Evolutionary conservation across 2,329 filamentous ascomycete genomes (phyloP), one percentile per base, ranked within the genome.

Genomic region (Colletotrichum sp.): DNA sequence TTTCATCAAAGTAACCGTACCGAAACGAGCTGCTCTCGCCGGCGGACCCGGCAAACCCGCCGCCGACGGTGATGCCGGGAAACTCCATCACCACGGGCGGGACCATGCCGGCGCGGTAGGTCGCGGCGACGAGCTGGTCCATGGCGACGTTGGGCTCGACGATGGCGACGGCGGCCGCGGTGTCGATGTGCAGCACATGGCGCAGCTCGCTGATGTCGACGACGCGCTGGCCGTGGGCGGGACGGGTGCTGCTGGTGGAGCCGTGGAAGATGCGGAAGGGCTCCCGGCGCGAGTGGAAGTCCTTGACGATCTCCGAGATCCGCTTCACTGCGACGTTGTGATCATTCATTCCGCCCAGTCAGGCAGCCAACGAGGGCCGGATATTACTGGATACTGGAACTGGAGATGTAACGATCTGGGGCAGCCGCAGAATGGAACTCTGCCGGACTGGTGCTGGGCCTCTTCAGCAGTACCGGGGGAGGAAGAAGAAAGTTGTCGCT

Each of bases 241-340:
- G 89, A 9, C 94, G 92, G 49, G 94, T 96, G 83, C 92, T 95
- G 85, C 95, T 95, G 30, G 94, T 95, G 0, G 93, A 92, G 77
- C 94, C 94, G 84, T 96, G 94, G 79, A 92, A 94, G 81, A 96
- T 93, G n/a, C 94, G 90, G 84, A 95, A 96, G 4, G 93, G 90
- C 81, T 87, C 83, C 74, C 85, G 82, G 9, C 79, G 81, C 4
- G 83, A 80, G 69, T 88, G 82, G 78, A 91, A 90, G 6, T 86
- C 80, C 74, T 83, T 83, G 36, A 90, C 84, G 26, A 86, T 83
- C 36, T 82, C 80, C 0, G 89, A 84, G 63, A 91, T 86, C 69
- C 81, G 79, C 21, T 81, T 77, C n/a, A 91, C 88, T 10, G 85
- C 84, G 4, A 81, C 79, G 26, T 87, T 80, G 80, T 91, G 89